Percentiles rank a stretch among this genome's conserved stretches.
Conservation (phyloP, 768 basidiomycete genomes). For the Suillus luteus region DNA sequence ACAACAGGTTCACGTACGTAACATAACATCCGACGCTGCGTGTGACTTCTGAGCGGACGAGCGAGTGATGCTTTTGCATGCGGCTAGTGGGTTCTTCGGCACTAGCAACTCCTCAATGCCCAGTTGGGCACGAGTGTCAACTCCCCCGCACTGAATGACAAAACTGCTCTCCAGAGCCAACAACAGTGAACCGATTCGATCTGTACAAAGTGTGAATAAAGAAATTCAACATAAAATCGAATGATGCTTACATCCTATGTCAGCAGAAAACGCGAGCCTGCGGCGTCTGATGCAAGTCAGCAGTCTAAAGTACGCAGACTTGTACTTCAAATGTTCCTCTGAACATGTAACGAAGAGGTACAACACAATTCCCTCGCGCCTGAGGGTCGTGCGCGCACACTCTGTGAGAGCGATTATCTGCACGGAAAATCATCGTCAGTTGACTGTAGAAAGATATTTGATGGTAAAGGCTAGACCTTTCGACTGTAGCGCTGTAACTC, state of each 20-base stretch:
- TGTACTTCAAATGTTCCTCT: constrained; percentile 35
- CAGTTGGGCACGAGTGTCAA: too few species aligned
- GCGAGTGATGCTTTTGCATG: too few species aligned
- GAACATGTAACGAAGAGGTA: constrained; percentile 51
- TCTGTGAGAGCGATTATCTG: constrained; percentile 40
- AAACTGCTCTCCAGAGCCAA: constrained; percentile 33
- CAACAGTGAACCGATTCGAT: constrained; percentile 35
- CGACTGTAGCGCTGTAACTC: constrained; percentile 29
- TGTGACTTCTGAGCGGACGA: too few species aligned
- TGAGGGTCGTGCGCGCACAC: constrained; percentile 53
- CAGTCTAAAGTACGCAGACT: too few species aligned
- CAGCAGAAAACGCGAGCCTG: constrained; percentile 22
- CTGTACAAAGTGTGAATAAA: constrained; percentile 16
- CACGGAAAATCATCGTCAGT: background rate
- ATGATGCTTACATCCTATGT: constrained; percentile 28
- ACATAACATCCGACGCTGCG: constrained; percentile 28
- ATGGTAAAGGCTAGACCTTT: constrained; percentile 23
- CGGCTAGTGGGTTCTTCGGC: too few species aligned
- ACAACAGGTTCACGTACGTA: constrained; percentile 34
- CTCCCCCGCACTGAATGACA: constrained; percentile 22
- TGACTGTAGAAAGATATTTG: constrained; percentile 13
- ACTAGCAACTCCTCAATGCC: too few species aligned
- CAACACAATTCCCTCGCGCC: constrained; percentile 42
- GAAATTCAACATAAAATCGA: background rate
- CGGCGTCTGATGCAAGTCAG: too few species aligned